Base-by-base conservation (phyloP, 192 early-diverging fungal species). In the Dissophora globulifera region DNA sequence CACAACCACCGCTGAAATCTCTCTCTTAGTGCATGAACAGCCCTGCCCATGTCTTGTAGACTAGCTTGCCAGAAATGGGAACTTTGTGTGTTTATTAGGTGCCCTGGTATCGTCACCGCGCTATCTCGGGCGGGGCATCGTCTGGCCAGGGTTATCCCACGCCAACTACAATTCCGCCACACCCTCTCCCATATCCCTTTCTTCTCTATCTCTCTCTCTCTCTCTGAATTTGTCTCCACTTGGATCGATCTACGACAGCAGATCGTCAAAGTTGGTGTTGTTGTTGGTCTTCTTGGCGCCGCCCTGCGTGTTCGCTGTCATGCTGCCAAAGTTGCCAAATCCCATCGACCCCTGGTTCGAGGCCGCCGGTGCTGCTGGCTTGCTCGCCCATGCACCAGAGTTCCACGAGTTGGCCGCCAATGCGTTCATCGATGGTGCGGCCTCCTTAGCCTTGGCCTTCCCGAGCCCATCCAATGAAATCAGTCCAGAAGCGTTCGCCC, bases 391-490 rank as follows among this genome's bases (percentile, higher is more conserved):
- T 0, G 72, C 46, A 15, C 63, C 63, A 47, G 72, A 76, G 52
- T 76, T 76, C 72, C 72, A 76, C 10, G 72, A 67, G 25, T 76
- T 76, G 50, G 72, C 72, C 40, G 70, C 74, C 49, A 79, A 53
- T 23, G 87, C 78, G 32, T 88, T 88, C 87, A 88, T 88, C 20
- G 87, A 86, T 22, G 87, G 87, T 10, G 81, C 83, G 1, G 79
- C 66, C 20, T 75, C 62, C 60, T 84, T 83, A 13, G 85, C 69
- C 41, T 84, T 87, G 9, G 80, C 58, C 57, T 89, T 83, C 20
- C 87, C 88, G 7, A 93, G 78, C 29, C 90, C 90, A 69, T 92
- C 92, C 38, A 93, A 74, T 1, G 87, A 89, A 15, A 93, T 84
- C 47, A 93, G 69, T 56, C 71, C 81, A 17, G 89, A 89, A 33